Percentiles rank a stretch among this genome's conserved stretches.
Conservation (phyloP, 768 basidiomycete genomes). For the Mycena alexandri region DNA sequence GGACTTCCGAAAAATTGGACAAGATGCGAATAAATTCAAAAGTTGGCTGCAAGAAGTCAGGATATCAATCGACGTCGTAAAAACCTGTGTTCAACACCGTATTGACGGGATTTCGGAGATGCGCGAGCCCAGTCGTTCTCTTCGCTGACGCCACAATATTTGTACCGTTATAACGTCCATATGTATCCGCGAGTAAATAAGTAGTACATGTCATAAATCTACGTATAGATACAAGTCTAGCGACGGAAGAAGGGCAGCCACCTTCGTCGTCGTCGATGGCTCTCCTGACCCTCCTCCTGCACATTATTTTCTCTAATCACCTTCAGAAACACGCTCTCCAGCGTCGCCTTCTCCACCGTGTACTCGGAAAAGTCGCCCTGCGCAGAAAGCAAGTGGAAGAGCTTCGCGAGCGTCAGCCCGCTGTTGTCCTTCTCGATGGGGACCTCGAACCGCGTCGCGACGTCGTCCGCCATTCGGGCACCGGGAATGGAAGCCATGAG, state of each 20-base stretch:
- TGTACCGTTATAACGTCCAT: too few relatives aligned
- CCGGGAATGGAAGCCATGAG: constrained; percentile 75
- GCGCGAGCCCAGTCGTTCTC: too few relatives aligned
- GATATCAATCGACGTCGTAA: too few relatives aligned
- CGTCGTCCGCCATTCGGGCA: constrained; percentile 76
- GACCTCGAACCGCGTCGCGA: constrained; percentile 82
- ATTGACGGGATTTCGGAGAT: too few relatives aligned
- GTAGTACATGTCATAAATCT: too few relatives aligned
- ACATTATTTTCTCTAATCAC: constrained; percentile 75
- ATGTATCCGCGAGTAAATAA: neutral
- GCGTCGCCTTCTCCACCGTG: constrained; percentile 75
- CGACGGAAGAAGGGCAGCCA: constrained; percentile 13
- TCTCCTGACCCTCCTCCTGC: constrained; percentile 54
- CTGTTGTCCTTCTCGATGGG: constrained; percentile 54
- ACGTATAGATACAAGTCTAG: neutral
- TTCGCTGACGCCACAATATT: too few relatives aligned
- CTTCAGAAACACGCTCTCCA: constrained; percentile 82
- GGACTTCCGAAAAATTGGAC: too few relatives aligned
- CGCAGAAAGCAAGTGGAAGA: constrained; percentile 69
- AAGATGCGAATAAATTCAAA: too few relatives aligned
- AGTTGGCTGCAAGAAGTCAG: too few relatives aligned
- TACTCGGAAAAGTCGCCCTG: constrained; percentile 72
- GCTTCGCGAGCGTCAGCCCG: constrained; percentile 64
- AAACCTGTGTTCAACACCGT: too few relatives aligned
- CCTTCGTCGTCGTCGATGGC: constrained; percentile 1